Evolutionary conservation across 441 rosid genomes (phyloP).

Genomic region (Brassica balearica): DNA sequence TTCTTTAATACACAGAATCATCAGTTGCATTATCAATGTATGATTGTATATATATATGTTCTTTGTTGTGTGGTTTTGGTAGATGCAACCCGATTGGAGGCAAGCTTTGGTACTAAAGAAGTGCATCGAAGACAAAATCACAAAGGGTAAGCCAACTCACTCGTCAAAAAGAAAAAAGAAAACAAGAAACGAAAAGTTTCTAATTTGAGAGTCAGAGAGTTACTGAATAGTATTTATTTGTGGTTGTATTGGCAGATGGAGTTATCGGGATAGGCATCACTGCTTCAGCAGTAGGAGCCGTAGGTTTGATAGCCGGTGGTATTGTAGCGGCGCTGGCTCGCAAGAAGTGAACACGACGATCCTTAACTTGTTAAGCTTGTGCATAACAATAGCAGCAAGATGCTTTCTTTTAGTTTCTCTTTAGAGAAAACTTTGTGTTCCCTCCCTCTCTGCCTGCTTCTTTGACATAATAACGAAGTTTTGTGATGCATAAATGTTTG

Average conservation of each 20-base stretch:
- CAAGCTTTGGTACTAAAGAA: slow-evolving; percentile 85
- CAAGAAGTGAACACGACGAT: slow-evolving; percentile 58
- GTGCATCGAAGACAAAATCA: slow-evolving; percentile 72
- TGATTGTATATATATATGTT: not conserved
- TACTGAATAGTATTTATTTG: slow-evolving; percentile 10
- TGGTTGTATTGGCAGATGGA: slow-evolving; percentile 67
- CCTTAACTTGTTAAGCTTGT: slow-evolving; percentile 28
- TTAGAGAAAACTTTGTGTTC: slow-evolving; percentile 2
- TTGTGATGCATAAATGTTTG: not conserved
- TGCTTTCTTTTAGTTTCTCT: slow-evolving; percentile 6
- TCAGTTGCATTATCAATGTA: not conserved
- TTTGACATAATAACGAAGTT: slow-evolving; percentile 15
- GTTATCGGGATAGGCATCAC: slow-evolving; percentile 96
- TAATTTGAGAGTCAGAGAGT: not conserved
- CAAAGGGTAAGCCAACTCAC: slow-evolving; percentile 61
- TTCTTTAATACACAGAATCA: not conserved
- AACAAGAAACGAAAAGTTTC: too few relatives aligned
- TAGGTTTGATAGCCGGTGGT: slow-evolving; percentile 88
- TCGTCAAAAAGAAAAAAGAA: not conserved
- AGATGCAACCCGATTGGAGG: slow-evolving; percentile 97
- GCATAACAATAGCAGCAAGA: slow-evolving; percentile 33
- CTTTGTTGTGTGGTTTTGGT: slow-evolving; percentile 22
- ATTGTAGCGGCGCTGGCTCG: slow-evolving; percentile 87
- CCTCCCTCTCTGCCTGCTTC: slow-evolving; percentile 8
- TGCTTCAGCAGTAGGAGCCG: slow-evolving; percentile 77